Evolutionary conservation across 345 rosid genomes (phyloP).

Genomic region (Syzygium aqueum): DNA sequence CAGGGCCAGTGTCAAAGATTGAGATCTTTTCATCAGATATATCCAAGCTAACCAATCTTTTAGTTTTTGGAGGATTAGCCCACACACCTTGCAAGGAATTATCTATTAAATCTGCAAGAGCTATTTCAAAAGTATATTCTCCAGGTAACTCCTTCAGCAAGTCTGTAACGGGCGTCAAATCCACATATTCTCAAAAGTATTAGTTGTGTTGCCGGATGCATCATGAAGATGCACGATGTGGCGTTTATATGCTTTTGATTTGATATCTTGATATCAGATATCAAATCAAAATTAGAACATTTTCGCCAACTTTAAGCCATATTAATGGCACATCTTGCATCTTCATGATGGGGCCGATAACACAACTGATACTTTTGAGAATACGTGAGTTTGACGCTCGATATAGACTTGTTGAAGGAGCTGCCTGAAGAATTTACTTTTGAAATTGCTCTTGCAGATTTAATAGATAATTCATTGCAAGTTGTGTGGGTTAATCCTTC

Average conservation of each 20-base stretch:
- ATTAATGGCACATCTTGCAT: slow-evolving; percentile 27
- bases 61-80: slow-evolving; percentile 15
- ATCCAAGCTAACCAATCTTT: slow-evolving; percentile 48
- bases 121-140: slow-evolving; percentile 55
- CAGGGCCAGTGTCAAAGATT: slow-evolving; percentile 63
- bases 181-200: slow-evolving; percentile 68
- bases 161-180: slow-evolving; percentile 61
- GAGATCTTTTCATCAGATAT: slow-evolving; percentile 31
- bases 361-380: slow-evolving; percentile 33
- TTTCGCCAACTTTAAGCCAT: slow-evolving; percentile 25
- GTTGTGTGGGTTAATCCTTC: slow-evolving; percentile 44
- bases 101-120: slow-evolving; percentile 71
- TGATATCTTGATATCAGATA: slow-evolving; percentile 2
- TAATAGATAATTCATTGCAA: slow-evolving; percentile 77
- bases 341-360: slow-evolving; percentile 43
- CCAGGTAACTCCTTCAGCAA: slow-evolving; percentile 48
- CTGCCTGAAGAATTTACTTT: slow-evolving; percentile 54
- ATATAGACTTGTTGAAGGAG: slow-evolving; percentile 41
- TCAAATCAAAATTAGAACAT: not conserved
- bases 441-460: slow-evolving; percentile 64
- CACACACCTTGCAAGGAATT: slow-evolving; percentile 82
- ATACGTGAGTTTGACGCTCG: slow-evolving; percentile 78
- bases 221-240: slow-evolving; percentile 47
- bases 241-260: not conserved
- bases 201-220: slow-evolving; percentile 16